Evolutionary conservation across 257 asterid genomes (phyloP).

Genomic region (Solanum sitiens): DNA sequence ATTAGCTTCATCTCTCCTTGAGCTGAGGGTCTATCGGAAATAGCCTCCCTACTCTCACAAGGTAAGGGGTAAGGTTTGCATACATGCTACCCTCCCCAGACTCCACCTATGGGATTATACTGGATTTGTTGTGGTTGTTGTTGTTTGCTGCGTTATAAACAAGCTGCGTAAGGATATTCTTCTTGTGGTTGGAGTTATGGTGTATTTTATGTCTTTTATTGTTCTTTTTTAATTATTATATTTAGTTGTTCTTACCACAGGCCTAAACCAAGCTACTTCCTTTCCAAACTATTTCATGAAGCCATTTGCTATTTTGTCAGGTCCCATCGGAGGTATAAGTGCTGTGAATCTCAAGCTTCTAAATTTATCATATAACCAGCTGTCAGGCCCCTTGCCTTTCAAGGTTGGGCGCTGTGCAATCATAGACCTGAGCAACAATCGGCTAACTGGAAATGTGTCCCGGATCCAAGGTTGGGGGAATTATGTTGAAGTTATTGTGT

Average conservation of each 20-base stretch:
- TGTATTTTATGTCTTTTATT: background rate
- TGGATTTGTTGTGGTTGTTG: background rate
- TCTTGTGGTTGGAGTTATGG: background rate
- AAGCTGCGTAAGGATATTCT: background rate
- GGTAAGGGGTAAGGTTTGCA: background rate
- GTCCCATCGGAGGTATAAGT: conserved; percentile 48
- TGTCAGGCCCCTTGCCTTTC: conserved; percentile 68
- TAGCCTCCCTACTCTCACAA: background rate
- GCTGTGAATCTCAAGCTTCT: conserved; percentile 50
- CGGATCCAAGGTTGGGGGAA: conserved; percentile 74
- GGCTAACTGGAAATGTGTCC: conserved; percentile 58
- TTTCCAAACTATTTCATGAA: background rate
- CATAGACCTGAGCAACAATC: conserved; percentile 64
- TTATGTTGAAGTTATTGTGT: conserved; percentile 48
- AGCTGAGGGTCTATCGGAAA: background rate
- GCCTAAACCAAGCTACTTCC: background rate
- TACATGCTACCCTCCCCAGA: background rate
- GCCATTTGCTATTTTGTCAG: conserved; percentile 30
- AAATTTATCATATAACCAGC: conserved; percentile 59
- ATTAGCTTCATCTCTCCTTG: background rate
- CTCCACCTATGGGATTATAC: background rate
- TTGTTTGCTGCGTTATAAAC: background rate
- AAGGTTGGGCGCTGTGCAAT: conserved; percentile 59
- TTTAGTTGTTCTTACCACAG: background rate
- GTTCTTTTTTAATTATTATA: background rate